Conservation (phyloP, 2,329 filamentous ascomycete species). For the Colletotrichum paranaense region DNA sequence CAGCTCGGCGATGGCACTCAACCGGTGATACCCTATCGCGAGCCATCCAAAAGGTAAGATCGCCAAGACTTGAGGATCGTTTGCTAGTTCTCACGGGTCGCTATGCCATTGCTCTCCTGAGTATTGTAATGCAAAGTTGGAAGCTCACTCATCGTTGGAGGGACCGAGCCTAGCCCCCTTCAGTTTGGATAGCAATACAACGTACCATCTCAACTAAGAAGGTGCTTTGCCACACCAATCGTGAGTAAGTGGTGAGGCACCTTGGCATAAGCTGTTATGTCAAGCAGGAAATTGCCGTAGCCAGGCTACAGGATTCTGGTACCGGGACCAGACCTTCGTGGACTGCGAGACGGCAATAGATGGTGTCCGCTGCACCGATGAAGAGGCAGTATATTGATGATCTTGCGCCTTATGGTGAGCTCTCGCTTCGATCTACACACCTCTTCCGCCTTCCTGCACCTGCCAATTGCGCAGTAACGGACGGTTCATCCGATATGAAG, state of each 20-base stretch:
- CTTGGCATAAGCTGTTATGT: neutral
- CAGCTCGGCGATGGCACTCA: neutral
- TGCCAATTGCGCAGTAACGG: neutral
- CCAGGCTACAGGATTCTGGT: neutral
- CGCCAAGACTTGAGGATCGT: neutral
- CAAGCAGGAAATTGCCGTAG: neutral
- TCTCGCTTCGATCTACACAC: neutral
- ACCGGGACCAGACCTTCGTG: neutral
- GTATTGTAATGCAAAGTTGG: neutral
- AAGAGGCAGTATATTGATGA: neutral
- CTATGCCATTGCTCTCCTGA: neutral
- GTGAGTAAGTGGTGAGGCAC: neutral
- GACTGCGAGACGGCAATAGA: neutral
- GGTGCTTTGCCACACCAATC: neutral
- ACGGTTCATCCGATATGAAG: neutral
- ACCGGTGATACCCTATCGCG: neutral
- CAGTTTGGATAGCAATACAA: neutral
- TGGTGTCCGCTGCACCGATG: neutral
- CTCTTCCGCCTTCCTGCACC: neutral
- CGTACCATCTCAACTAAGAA: neutral
- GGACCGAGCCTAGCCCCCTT: neutral
- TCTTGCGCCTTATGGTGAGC: neutral
- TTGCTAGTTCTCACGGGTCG: neutral
- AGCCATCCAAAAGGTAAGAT: neutral
- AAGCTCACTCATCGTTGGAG: neutral